These are phyloP conservation scores for Atractiella rhizophila DNA, from an alignment of 768 basidiomycete species.

Conservation along the genomic window DNA sequence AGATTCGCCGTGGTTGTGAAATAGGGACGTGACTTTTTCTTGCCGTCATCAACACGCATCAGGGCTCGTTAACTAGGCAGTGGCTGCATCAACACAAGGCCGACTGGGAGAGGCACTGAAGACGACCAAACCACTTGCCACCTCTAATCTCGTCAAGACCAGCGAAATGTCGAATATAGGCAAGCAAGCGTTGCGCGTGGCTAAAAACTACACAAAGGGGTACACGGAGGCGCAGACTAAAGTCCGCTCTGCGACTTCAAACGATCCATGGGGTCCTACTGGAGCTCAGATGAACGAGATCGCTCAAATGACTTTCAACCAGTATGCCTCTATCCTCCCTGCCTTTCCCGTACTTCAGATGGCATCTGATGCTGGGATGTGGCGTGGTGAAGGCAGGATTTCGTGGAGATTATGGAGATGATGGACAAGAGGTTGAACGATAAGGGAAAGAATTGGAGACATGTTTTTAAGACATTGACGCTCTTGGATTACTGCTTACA, in stretches of 20 bases:
- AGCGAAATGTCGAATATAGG: conserved; percentile 11
- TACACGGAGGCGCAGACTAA: conserved; percentile 91
- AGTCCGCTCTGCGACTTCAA: conserved; percentile 37
- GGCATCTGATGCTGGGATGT: not conserved
- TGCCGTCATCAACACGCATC: too few species aligned
- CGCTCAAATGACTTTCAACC: conserved; percentile 86
- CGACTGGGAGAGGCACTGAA: too few species aligned
- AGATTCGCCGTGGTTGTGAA: too few species aligned
- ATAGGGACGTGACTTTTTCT: too few species aligned
- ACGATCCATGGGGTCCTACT: conserved; percentile 84
- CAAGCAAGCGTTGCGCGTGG: conserved; percentile 12
- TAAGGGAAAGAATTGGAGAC: conserved; percentile 99
- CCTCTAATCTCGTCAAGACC: too few species aligned
- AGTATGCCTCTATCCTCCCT: conserved; percentile 31
- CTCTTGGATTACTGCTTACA: conserved; percentile 88
- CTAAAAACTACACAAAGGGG: conserved; percentile 22
- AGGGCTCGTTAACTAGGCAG: too few species aligned
- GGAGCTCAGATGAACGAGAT: conserved; percentile 88
- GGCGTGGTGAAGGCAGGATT: conserved; percentile 42
- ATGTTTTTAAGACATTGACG: conserved; percentile 94
- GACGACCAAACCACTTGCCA: too few species aligned
- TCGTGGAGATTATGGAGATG: conserved; percentile 99
- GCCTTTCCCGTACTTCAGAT: not conserved
- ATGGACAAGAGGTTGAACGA: conserved; percentile 81
- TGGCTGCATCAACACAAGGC: too few species aligned